Conservation (phyloP, 2,329 filamentous ascomycete genomes). For the Periconia digitata region DNA sequence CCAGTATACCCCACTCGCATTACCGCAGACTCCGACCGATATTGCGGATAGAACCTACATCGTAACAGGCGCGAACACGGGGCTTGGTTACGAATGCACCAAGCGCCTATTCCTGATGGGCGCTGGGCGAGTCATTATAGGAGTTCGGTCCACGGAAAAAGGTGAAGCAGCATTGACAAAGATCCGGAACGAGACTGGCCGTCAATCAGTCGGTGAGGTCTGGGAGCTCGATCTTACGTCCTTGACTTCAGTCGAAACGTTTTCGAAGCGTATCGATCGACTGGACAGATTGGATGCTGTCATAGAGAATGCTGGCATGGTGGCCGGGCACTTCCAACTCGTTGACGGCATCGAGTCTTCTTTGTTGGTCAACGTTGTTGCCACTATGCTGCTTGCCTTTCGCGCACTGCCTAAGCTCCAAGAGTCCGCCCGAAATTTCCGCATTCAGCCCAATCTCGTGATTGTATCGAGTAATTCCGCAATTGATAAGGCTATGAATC, state of each 20-base stretch:
- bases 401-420: slow-evolving; percentile 45
- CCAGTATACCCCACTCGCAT: background rate
- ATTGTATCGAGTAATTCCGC: background rate
- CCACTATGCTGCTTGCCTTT: slow-evolving; percentile 55
- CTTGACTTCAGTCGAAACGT: slow-evolving; percentile 19
- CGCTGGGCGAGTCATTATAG: background rate
- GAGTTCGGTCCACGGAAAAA: background rate
- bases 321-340: slow-evolving; percentile 11
- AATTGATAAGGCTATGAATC: background rate
- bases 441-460: background rate
- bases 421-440: background rate
- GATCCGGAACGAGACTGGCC: background rate
- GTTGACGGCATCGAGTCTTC: slow-evolving; percentile 37
- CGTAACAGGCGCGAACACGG: slow-evolving; percentile 15
- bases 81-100: slow-evolving; percentile 15
- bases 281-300: slow-evolving; percentile 21
- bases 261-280: slow-evolving; percentile 8
- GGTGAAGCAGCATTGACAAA: slow-evolving; percentile 1
- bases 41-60: slow-evolving; percentile 2
- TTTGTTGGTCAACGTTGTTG: slow-evolving; percentile 59
- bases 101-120: slow-evolving; percentile 3
- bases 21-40: background rate
- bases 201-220: slow-evolving; percentile 18
- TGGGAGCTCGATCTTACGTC: slow-evolving; percentile 28
- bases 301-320: slow-evolving; percentile 41